These are phyloP conservation scores for Paraphoma sp. DNA, from an alignment of 2,329 filamentous ascomycete species.

Conservation along the genomic window DNA sequence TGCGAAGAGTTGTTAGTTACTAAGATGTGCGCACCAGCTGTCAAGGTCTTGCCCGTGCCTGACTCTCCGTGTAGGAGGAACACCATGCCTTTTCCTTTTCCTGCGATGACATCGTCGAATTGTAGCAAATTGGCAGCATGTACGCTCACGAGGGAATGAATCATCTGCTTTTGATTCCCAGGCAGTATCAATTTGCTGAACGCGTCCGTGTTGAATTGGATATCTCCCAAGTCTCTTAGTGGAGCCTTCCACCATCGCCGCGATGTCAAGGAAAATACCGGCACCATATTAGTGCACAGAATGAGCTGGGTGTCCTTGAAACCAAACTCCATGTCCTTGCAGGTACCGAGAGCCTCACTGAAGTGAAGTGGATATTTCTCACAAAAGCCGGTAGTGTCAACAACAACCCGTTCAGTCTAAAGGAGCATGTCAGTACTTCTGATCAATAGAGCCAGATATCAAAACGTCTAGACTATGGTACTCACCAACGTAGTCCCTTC, in stretches of 20 bases:
- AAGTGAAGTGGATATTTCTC: no score
- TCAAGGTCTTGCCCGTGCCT: constrained; percentile 33
- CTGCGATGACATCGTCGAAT: constrained; percentile 11
- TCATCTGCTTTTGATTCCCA: background rate
- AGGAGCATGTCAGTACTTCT: no score
- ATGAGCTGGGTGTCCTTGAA: no score
- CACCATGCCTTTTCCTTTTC: constrained; percentile 28
- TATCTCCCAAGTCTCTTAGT: background rate
- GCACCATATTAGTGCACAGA: background rate
- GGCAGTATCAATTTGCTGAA: background rate
- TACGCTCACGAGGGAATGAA: background rate
- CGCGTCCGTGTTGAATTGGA: background rate
- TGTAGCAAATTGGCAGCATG: background rate
- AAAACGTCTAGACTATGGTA: no score
- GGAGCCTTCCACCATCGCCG: background rate
- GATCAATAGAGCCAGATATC: no score
- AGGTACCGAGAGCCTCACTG: no score
- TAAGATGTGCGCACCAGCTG: constrained; percentile 12
- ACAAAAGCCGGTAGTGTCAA: no score
- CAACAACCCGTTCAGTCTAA: no score
- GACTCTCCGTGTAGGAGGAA: constrained; percentile 30
- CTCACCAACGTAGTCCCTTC: no score
- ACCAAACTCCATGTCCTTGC: no score
- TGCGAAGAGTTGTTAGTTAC: background rate
- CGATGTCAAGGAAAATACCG: background rate